Percentiles rank a stretch among this genome's conserved stretches.
phyloP scores from a whole-genome alignment of 108 stramenopile genomes.

The Bacterosira constricta region DNA sequence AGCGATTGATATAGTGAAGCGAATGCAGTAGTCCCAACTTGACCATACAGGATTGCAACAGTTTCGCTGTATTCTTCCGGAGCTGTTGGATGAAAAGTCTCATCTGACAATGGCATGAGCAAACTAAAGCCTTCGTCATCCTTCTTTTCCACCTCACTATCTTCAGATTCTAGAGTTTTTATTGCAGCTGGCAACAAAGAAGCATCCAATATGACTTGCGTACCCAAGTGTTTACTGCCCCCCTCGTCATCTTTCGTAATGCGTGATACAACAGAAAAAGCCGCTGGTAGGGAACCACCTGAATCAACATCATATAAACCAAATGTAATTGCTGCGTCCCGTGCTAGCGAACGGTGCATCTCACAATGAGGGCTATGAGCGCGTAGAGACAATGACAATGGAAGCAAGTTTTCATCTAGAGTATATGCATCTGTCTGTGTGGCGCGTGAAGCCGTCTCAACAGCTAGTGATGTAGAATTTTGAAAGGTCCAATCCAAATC shows the following conservation, averaged over 20 bases:
- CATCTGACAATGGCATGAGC: conserved; percentile 35
- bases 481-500: conserved; percentile 29
- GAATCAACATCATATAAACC: conserved; percentile 24
- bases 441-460: conserved; percentile 39
- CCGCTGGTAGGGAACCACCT: conserved; percentile 8
- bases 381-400: conserved; percentile 61
- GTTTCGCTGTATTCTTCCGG: conserved; percentile 8
- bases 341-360: conserved; percentile 74
- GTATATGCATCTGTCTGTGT: conserved; percentile 5
- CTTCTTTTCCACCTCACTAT: not conserved
- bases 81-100: conserved; percentile 26
- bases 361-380: conserved; percentile 81
- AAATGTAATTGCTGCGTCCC: conserved; percentile 47
- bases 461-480: conserved; percentile 35
- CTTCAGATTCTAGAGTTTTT: conserved; percentile 9
- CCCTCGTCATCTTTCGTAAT: not conserved
- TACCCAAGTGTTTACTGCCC: conserved; percentile 4
- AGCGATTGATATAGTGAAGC: conserved; percentile 57
- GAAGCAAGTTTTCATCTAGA: conserved; percentile 48
- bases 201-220: conserved; percentile 25
- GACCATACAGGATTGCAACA: conserved; percentile 75
- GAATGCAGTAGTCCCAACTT: conserved; percentile 67
- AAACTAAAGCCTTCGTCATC: conserved; percentile 9
- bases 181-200: conserved; percentile 21
- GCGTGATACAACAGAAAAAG: conserved; percentile 28